These are phyloP conservation scores for Tubosaeta sp. DNA, from an alignment of 768 basidiomycete genomes.

Conservation along the genomic window DNA sequence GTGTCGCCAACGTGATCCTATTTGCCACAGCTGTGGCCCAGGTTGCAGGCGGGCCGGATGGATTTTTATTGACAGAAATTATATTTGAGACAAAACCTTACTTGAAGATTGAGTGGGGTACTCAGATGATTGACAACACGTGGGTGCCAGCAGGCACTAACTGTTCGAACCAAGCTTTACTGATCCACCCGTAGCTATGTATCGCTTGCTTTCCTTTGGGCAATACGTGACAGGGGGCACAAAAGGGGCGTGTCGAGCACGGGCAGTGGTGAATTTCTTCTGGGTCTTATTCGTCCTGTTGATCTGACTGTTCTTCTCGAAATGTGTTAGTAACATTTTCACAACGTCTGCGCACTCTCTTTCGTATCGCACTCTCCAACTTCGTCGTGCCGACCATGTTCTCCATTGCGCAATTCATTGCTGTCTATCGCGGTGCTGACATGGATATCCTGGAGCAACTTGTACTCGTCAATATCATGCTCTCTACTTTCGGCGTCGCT, in stretches of 20 bases:
- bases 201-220: slow-evolving; percentile 12
- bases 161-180: not conserved
- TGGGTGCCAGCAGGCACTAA: not conserved
- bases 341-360: slow-evolving; percentile 15
- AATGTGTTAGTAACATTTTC: not conserved
- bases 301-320: not conserved
- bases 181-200: slow-evolving; percentile 4
- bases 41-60: slow-evolving; percentile 9
- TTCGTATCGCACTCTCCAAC: slow-evolving; percentile 24
- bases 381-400: slow-evolving; percentile 22
- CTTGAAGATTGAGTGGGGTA: slow-evolving; percentile 29
- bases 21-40: slow-evolving; percentile 14
- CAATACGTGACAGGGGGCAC: not conserved
- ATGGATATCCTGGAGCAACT: not conserved
- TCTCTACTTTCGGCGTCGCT: slow-evolving; percentile 14
- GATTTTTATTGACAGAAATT: not conserved
- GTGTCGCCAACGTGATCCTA: slow-evolving; percentile 19
- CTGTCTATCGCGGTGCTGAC: not conserved
- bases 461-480: slow-evolving; percentile 3
- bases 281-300: not conserved
- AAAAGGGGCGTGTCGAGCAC: not conserved
- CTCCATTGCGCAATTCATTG: slow-evolving; percentile 11
- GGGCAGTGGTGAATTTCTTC: not conserved
- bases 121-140: slow-evolving; percentile 28
- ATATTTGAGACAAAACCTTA: slow-evolving; percentile 18